These are phyloP conservation scores for Tardiomyces depauwii DNA, from an alignment of 1,139 yeast genomes.

Conservation along the genomic window DNA sequence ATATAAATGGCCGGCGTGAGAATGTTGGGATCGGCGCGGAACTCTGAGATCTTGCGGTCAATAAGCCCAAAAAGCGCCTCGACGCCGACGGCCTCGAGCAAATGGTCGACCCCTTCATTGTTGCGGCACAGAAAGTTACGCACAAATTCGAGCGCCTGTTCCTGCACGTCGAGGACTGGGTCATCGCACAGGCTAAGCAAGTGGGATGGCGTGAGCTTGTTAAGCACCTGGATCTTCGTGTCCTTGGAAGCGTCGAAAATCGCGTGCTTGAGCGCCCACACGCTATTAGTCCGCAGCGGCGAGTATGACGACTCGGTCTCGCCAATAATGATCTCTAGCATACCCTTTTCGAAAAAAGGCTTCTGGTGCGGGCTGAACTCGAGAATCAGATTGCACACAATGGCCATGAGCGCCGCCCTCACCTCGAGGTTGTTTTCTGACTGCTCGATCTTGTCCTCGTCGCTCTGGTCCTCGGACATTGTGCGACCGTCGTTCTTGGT, in stretches of 20 bases:
- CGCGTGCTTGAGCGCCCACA: constrained; percentile 48
- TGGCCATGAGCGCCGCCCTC: constrained; percentile 52
- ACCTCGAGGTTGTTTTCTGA: constrained; percentile 32
- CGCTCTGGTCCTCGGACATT: constrained; percentile 1
- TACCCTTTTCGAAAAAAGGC: constrained; percentile 44
- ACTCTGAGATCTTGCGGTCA: constrained; percentile 14
- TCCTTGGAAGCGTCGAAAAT: constrained; percentile 33
- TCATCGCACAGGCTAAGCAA: constrained; percentile 42
- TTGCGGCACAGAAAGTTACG: constrained; percentile 68
- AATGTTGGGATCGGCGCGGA: constrained; percentile 7
- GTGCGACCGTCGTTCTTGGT: background rate
- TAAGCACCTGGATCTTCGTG: constrained; percentile 21
- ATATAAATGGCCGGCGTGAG: constrained; percentile 40
- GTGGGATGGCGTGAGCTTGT: constrained; percentile 38
- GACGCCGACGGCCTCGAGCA: constrained; percentile 29
- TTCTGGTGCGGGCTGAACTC: constrained; percentile 70
- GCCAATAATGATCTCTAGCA: constrained; percentile 37
- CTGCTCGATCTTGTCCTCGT: background rate
- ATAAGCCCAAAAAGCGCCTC: constrained; percentile 19
- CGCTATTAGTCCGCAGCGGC: constrained; percentile 35
- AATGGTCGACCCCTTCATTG: constrained; percentile 35
- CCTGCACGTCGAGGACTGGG: constrained; percentile 43
- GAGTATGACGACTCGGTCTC: constrained; percentile 22
- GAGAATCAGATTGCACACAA: constrained; percentile 63
- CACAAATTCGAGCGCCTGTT: constrained; percentile 59